A percentile compares a stretch with the other conserved stretches of the same genome.
These are phyloP conservation scores for Hsuehochloa calcarea DNA, from an alignment of 176 grass and related monocot species.

Conservation along the genomic window DNA sequence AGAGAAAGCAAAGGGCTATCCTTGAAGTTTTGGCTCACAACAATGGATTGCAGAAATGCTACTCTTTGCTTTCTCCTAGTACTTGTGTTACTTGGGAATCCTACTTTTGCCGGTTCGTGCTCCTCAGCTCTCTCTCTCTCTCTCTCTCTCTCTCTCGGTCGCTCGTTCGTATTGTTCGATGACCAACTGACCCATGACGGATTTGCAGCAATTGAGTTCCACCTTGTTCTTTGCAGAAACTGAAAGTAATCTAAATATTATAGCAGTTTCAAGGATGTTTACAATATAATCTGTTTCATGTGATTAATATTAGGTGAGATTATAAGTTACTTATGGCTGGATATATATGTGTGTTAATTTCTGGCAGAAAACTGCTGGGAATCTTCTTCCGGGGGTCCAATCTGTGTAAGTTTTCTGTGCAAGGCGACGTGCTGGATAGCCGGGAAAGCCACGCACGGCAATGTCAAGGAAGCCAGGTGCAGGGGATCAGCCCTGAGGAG, in stretches of 20 bases:
- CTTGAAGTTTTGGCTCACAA: background rate
- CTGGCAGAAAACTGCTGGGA: background rate
- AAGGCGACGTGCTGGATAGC: conserved; percentile 9
- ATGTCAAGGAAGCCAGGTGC: conserved; percentile 1
- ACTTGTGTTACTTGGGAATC: background rate
- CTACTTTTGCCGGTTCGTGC: background rate
- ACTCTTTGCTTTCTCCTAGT: background rate
- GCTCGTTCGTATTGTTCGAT: too few relatives aligned
- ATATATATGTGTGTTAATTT: background rate
- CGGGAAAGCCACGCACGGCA: background rate
- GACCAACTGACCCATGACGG: too few relatives aligned
- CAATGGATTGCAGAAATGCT: background rate
- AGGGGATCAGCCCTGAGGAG: background rate
- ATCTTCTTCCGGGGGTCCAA: background rate
- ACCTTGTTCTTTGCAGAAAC: too few relatives aligned
- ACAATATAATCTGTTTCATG: too few relatives aligned
- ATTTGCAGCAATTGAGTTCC: too few relatives aligned
- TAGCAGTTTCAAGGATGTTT: too few relatives aligned
- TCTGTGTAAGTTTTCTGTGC: background rate
- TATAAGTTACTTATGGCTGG: background rate
- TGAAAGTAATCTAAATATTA: too few relatives aligned
- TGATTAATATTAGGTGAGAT: too few relatives aligned
- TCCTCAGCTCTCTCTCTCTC: background rate
- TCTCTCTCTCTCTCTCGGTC: too few relatives aligned
- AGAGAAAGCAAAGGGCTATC: background rate